phyloP scores from a whole-genome alignment of 768 basidiomycete genomes.

The Solioccasus polychromus region DNA sequence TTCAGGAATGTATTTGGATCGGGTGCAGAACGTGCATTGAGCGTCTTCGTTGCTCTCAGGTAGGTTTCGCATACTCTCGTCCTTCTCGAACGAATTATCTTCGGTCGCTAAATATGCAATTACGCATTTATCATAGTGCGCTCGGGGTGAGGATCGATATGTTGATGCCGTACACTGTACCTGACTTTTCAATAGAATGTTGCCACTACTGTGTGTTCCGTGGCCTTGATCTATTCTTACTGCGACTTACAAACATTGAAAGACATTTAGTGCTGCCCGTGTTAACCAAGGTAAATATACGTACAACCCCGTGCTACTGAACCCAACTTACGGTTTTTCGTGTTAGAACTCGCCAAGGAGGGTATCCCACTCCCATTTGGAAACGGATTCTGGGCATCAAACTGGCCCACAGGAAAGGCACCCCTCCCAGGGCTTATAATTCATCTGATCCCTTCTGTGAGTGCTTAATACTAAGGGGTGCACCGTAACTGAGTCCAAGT shows the following conservation, averaged over 20 bases:
- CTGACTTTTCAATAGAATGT: constrained; percentile 27
- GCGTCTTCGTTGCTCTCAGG: constrained; percentile 58
- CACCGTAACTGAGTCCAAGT: no score
- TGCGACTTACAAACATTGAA: background rate
- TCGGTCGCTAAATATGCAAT: no score
- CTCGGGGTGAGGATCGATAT: constrained; percentile 29
- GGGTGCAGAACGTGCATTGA: constrained; percentile 50
- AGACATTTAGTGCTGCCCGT: constrained; percentile 51
- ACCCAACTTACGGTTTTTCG: no score
- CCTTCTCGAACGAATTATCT: background rate
- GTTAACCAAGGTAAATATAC: constrained; percentile 47
- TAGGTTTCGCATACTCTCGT: constrained; percentile 9
- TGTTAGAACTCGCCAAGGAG: constrained; percentile 56
- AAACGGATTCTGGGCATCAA: constrained; percentile 59
- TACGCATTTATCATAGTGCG: no score
- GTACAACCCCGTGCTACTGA: no score
- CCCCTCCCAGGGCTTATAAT: constrained; percentile 56
- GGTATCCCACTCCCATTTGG: constrained; percentile 60
- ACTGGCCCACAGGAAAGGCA: constrained; percentile 58
- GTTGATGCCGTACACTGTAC: background rate
- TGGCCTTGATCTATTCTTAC: background rate
- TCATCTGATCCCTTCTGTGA: constrained; percentile 51
- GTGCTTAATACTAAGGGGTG: no score
- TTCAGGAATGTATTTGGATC: constrained; percentile 58
- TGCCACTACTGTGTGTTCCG: constrained; percentile 27